Evolutionary conservation across 106 monocot species (phyloP).

Genomic region (Acanthochlamys bracteata): DNA sequence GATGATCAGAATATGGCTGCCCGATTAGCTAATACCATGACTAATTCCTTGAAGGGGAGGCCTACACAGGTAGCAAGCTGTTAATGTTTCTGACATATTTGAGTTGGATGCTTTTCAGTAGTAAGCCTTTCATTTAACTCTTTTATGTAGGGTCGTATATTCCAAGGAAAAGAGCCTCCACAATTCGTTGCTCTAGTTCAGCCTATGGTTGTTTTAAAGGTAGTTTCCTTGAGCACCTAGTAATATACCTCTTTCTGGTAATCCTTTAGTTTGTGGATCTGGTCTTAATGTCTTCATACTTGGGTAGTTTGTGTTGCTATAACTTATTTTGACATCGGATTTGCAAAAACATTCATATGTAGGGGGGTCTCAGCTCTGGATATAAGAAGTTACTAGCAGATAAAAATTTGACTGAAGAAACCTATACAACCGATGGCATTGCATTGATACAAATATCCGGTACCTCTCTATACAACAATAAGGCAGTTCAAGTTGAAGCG

Average conservation of each 20-base stretch:
- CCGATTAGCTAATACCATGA: constrained; percentile 81
- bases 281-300: too few relatives aligned
- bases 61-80: constrained; percentile 55
- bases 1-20: constrained; percentile 76
- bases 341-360: not conserved
- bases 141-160: constrained; percentile 65
- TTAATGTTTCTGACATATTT: not conserved
- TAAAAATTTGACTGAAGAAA: constrained; percentile 63
- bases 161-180: constrained; percentile 91
- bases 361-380: constrained; percentile 89
- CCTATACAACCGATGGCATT: constrained; percentile 68
- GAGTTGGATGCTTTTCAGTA: not conserved
- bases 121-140: not conserved
- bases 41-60: constrained; percentile 77
- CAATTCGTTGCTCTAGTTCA: constrained; percentile 94
- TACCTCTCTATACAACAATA: constrained; percentile 72
- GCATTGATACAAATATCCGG: constrained; percentile 79
- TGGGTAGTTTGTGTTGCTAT: too few relatives aligned
- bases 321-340: too few relatives aligned
- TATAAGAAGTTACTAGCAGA: constrained; percentile 79
- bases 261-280: too few relatives aligned
- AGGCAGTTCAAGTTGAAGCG: constrained; percentile 89
- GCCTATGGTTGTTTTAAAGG: constrained; percentile 94
- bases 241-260: too few relatives aligned
- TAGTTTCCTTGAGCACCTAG: constrained; percentile 7